These are phyloP conservation scores for Salix exigua DNA, from an alignment of 345 rosid species.

Conservation along the genomic window DNA sequence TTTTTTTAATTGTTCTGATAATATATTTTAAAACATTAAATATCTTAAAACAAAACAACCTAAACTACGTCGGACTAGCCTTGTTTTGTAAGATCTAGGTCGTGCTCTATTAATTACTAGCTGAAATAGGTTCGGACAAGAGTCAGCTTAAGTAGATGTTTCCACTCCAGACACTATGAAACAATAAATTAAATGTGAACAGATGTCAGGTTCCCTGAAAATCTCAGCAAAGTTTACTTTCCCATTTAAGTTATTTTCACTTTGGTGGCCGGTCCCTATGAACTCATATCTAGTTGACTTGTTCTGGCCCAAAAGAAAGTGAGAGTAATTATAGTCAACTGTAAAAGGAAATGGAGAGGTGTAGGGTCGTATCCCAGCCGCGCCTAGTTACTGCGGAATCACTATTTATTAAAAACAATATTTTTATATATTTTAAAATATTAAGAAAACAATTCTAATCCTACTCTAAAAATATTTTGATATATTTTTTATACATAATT, in stretches of 20 bases:
- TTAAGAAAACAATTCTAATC: no score
- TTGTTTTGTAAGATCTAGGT: background rate
- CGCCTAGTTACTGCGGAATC: no score
- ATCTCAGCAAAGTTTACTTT: background rate
- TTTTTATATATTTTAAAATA: no score
- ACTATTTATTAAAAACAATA: no score
- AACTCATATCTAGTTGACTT: constrained; percentile 22
- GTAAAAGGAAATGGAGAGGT: constrained; percentile 14
- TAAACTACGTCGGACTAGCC: background rate
- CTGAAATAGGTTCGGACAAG: background rate
- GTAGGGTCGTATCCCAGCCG: constrained; percentile 10
- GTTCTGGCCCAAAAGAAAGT: constrained; percentile 10
- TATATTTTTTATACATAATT: no score
- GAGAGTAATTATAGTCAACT: constrained; percentile 16
- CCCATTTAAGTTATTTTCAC: background rate
- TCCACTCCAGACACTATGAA: background rate
- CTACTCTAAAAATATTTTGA: no score
- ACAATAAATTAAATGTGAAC: background rate
- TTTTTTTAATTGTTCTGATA: no score
- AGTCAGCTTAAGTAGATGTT: background rate
- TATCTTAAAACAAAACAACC: no score
- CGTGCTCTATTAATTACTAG: background rate
- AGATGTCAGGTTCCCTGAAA: constrained; percentile 6
- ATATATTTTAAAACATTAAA: no score
- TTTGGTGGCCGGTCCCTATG: constrained; percentile 18